Evolutionary conservation across 192 early-diverging fungal species (phyloP).

Genomic region (Coemansia asiatica): DNA sequence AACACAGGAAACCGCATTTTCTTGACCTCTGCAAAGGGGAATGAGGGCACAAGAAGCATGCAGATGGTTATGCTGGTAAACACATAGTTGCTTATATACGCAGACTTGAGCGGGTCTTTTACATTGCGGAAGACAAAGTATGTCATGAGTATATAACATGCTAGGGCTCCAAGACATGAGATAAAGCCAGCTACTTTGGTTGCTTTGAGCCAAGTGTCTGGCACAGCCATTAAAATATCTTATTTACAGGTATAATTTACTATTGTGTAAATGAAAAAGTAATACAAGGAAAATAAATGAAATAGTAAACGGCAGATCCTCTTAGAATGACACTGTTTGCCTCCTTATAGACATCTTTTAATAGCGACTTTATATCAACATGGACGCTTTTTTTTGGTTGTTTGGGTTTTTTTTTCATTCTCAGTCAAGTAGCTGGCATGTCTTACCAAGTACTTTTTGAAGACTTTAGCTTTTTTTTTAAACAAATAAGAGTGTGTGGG

Average conservation of each 20-base stretch:
- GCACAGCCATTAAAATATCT: not conserved
- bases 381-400: too few species aligned
- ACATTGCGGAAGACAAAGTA: not conserved
- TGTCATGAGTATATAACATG: not conserved
- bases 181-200: not conserved
- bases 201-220: not conserved
- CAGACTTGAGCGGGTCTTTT: not conserved
- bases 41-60: not conserved
- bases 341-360: too few species aligned
- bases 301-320: too few species aligned
- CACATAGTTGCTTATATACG: constrained; percentile 1
- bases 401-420: too few species aligned
- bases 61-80: not conserved
- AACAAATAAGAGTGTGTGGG: not conserved
- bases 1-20: not conserved
- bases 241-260: constrained; percentile 1
- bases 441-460: too few species aligned
- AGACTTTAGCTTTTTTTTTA: constrained; percentile 1
- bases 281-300: not conserved
- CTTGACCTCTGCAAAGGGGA: not conserved
- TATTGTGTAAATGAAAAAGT: not conserved
- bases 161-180: not conserved
- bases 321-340: too few species aligned
- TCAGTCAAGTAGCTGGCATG: too few species aligned
- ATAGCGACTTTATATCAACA: too few species aligned